phyloP scores from a whole-genome alignment of 1,139 yeast species.

The Suhomyces terraborum region DNA sequence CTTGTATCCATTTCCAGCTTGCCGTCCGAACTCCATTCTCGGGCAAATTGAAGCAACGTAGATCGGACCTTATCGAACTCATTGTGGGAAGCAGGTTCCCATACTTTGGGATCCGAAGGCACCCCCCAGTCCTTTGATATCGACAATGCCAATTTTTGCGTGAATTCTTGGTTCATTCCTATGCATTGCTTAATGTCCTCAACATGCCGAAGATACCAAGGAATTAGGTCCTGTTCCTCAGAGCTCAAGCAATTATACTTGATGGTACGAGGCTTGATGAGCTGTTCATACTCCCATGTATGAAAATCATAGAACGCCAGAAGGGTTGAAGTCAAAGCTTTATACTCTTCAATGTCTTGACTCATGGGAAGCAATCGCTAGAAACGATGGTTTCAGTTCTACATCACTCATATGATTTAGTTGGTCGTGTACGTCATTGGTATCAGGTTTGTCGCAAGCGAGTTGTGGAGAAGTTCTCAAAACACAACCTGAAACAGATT shows the following conservation, averaged over 20 bases:
- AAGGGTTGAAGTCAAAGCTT: slow-evolving; percentile 42
- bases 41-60: slow-evolving; percentile 59
- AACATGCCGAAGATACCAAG: slow-evolving; percentile 55
- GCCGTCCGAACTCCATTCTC: slow-evolving; percentile 82
- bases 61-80: slow-evolving; percentile 67
- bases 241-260: slow-evolving; percentile 34
- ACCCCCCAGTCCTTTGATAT: slow-evolving; percentile 61
- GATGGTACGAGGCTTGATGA: slow-evolving; percentile 38
- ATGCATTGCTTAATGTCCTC: slow-evolving; percentile 49
- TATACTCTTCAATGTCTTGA: slow-evolving; percentile 36
- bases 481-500: background rate
- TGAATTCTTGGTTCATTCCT: slow-evolving; percentile 50
- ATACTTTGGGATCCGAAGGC: slow-evolving; percentile 36
- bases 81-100: slow-evolving; percentile 46
- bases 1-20: slow-evolving; percentile 50
- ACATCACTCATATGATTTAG: background rate
- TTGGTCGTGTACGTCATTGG: slow-evolving; percentile 2
- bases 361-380: slow-evolving; percentile 13
- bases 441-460: background rate
- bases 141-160: slow-evolving; percentile 45
- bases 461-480: background rate
- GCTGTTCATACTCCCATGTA: slow-evolving; percentile 37
- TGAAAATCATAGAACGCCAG: slow-evolving; percentile 40
- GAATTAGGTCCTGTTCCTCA: slow-evolving; percentile 46
- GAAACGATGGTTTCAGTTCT: background rate